Evolutionary conservation across 2,329 filamentous ascomycete species (phyloP), one percentile per base, ranked within the genome.

Genomic region (Ambrosiella beaveri): DNA sequence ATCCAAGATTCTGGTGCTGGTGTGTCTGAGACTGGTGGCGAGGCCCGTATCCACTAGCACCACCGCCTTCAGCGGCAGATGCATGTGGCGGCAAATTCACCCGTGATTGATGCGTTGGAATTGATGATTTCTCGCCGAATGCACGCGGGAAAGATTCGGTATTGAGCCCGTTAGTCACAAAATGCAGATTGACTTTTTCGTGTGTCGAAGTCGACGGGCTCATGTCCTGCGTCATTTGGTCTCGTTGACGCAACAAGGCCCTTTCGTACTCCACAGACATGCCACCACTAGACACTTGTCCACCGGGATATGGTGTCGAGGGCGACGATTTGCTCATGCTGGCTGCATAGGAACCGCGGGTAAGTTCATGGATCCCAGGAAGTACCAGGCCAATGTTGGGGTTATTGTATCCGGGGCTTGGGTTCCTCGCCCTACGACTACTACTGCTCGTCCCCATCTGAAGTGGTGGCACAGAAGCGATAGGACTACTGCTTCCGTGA

Each of bases 111-210:
- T 35, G 38, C 17, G 27, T 40, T 39, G 13, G 27, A 13, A n/a
- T 35, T 13, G 44, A 6, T 38, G 55, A 7, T 50, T 27, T 8
- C 12, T 17, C 7, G 37, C 52, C 37, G n/a, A 54, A 11, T 12
- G 52, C 52, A 54, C 17, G n/a, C 17, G 52, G 52, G 27, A 54
- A 54, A 2, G 37, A 19, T n/a, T 35, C n/a, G n/a, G 38, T 3
- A 7, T 54, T 37, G 12, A 27, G 38, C 8, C 37, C 3, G 11
- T 35, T 19, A 51, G 55, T 39, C 9, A 51, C 44, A 37, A 50
- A 57, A 11, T 57, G 55, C n/a, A 57, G 44, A 50, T 57, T 39
- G 2, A 57, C 19, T 38, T 50, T 35, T 39, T 57, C 55, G 39
- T 50, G 39, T 7, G 15, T 35, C 12, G 55, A n/a, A 3, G 55